Evolutionary conservation across 2,329 filamentous ascomycete species (phyloP), one percentile per base, ranked within the genome.

Genomic region (Fusarium sp.): DNA sequence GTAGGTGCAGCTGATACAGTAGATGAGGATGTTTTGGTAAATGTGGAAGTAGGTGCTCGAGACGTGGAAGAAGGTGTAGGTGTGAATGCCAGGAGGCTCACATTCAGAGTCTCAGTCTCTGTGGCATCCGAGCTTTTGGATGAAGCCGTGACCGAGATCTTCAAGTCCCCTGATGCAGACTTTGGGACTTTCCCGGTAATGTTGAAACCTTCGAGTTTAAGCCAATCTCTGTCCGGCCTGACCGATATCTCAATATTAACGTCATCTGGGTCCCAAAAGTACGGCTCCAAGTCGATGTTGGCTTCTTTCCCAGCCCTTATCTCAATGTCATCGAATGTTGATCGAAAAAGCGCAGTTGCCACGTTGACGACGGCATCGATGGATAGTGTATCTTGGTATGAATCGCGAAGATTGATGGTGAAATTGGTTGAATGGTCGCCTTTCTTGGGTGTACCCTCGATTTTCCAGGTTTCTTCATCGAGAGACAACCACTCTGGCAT

Each of bases 401-500:
- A 77, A 75, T 92, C 90, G 11, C 79, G 83, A 9, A 88, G 89
- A 11, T 81, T 83, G 34, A 93, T 80, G 1, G 84, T 88, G 50
- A 95, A 84, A 69, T 90, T 90, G 27, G 85, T 83, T 4, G 89
- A 86, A 53, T 82, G 81, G 4, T 87, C 85, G 55, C 83, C 81
- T n/a, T 82, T 74, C 0, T 89, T 87, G 3, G 91, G 88, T 1
- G 81, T 90, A 2, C 93, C 93, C 31, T 80, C 83, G 6, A 97
- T 79, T 1, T 80, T 81, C 75, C 93, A 85, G 0, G 88, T 89
- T 8, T 80, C 72, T 2, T 84, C 80, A 73, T 96, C 84, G 58
- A 96, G 86, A 0, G 81, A 80, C 25, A 96, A 77, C 93, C 93
- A 97, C 3, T 81, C 75, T 0, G 93, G 92, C 11, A 89, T 76